Conservation (phyloP, 2,329 filamentous ascomycete species). For the Calonectria pseudoreteaudii region DNA sequence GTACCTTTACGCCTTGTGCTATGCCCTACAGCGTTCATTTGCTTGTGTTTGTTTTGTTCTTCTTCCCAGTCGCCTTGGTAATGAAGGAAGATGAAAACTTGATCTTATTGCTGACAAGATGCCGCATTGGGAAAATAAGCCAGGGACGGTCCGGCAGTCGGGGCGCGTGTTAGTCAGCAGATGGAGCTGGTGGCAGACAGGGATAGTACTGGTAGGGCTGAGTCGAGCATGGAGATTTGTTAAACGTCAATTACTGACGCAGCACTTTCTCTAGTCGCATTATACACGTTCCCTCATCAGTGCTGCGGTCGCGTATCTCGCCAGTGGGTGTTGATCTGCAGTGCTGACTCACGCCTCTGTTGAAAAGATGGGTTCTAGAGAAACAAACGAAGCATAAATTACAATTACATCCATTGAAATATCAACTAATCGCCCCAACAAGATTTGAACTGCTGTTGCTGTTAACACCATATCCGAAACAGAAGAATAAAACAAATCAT, state of each 20-base stretch:
- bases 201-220: not conserved
- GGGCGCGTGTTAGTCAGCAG: not conserved
- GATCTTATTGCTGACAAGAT: not conserved
- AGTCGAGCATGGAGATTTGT: not conserved
- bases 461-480: not conserved
- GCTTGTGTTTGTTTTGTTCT: not conserved
- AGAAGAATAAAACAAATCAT: not conserved
- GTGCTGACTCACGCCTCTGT: not conserved
- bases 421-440: not conserved
- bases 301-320: not conserved
- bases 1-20: conserved; percentile 35
- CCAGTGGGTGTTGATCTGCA: not conserved
- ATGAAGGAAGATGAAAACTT: not conserved
- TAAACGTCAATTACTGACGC: not conserved
- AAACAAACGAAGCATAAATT: not conserved
- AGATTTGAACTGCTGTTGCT: not conserved
- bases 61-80: not conserved
- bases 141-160: not conserved
- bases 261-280: not conserved
- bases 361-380: too few relatives aligned
- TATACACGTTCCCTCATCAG: not conserved
- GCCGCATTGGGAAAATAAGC: not conserved
- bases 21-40: not conserved
- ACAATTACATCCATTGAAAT: too few relatives aligned
- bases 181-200: not conserved